Percentiles rank a stretch among this genome's conserved stretches.
Evolutionary conservation across 139 green algal genomes (phyloP).

Genomic region (Chlamydomonas applanata): DNA sequence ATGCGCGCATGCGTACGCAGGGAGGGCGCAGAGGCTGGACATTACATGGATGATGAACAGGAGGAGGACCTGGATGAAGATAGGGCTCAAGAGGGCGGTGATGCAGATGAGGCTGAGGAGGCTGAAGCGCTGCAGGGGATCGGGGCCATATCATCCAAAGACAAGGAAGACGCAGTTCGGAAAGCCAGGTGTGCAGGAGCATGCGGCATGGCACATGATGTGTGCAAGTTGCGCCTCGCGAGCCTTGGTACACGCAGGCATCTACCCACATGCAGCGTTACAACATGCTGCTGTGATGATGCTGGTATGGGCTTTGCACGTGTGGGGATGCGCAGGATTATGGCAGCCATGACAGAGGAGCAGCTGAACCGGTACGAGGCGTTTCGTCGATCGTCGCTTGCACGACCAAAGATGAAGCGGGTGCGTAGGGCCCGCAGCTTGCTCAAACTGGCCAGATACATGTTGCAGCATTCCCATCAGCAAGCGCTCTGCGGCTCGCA

Average conservation of each 20-base stretch:
- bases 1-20: no score
- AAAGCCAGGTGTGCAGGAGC: background rate
- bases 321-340: slow-evolving; percentile 28
- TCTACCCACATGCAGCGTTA: no score
- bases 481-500: no score
- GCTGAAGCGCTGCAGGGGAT: background rate
- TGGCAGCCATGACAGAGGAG: slow-evolving; percentile 62
- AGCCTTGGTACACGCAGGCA: background rate
- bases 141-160: background rate
- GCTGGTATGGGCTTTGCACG: background rate
- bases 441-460: no score
- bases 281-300: background rate
- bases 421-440: background rate
- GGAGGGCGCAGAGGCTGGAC: no score
- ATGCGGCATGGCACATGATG: no score
- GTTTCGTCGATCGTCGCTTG: slow-evolving; percentile 62
- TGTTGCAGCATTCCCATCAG: no score
- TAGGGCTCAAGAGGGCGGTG: slow-evolving; percentile 2
- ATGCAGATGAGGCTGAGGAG: slow-evolving; percentile 8
- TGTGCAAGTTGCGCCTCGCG: no score
- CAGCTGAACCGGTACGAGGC: slow-evolving; percentile 70
- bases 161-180: slow-evolving; percentile 10
- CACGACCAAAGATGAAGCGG: slow-evolving; percentile 52
- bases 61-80: slow-evolving; percentile 6
- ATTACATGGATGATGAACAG: slow-evolving; percentile 16